Evolutionary conservation across 139 green algal species (phyloP), one percentile per base, ranked within the genome.

Genomic region (Astrephomene gubernaculifera): DNA sequence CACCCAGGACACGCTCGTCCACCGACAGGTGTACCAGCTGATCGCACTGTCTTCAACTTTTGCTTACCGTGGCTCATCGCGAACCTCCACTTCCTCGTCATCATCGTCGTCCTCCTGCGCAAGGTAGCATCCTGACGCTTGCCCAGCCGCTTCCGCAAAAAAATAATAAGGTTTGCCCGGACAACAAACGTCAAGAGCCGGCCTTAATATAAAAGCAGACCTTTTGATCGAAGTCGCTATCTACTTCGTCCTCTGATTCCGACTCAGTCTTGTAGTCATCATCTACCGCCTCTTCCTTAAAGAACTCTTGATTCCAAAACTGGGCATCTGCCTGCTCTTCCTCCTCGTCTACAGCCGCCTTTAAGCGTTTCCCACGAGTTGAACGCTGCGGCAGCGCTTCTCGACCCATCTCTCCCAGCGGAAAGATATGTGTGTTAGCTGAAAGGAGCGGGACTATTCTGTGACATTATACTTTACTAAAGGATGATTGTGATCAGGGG

Each of bases 261-360:
- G 71, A 82, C 71, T 95, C 93, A 0, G 87, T 92, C 33, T 87
- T 69, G 57, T 98, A 98, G 45, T 93, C 90, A n/a, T 92, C 89
- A 71, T 98, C 95, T 0, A 78, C 72, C 6, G 35, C 86, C 33
- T 92, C 92, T 57, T 97, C 94, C 45, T 96, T 81, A n/a, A 91
- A 91, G 45, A 91, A 91, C 45, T 98, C 95, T 64, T 97, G 94
- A 67, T 95, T 92, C 96, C 96, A 98, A 64, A 98, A 98, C 79
- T 96, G 92, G 29, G 95, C 88, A 69, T 98, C 96, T 2, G 90
- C 95, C 4, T 64, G 17, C 4, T 87, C 83, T 1, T 90, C 86
- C 27, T 87, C 83, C 0, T 88, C 83, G 24, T 85, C 83, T 22
- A 89, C 29, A 38, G 67, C 45, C 36, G 54, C 54, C 12, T 67